Evolutionary conservation across 441 rosid genomes (phyloP).

Genomic region (Brassica hybrid): DNA sequence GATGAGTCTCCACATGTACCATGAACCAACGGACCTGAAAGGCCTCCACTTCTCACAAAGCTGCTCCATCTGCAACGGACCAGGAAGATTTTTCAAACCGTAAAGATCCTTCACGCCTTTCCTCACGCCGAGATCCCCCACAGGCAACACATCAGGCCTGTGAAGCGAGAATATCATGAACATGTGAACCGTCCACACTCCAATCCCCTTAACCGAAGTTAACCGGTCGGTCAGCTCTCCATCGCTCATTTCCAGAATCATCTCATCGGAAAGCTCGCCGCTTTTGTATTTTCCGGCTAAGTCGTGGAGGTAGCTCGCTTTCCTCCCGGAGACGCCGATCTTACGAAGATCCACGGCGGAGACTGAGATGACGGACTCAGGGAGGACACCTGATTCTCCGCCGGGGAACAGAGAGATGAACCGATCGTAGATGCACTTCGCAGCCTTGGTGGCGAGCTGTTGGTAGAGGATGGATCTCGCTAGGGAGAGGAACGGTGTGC

Average conservation of each 20-base stretch:
- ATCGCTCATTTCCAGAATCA: slow-evolving; percentile 66
- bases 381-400: slow-evolving; percentile 52
- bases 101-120: slow-evolving; percentile 74
- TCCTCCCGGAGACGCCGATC: slow-evolving; percentile 75
- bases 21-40: slow-evolving; percentile 79
- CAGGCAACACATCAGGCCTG: slow-evolving; percentile 80
- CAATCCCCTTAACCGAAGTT: slow-evolving; percentile 78
- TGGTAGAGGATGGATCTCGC: slow-evolving; percentile 71
- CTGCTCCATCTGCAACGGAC: slow-evolving; percentile 64
- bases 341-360: slow-evolving; percentile 64
- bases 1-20: slow-evolving; percentile 89
- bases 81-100: slow-evolving; percentile 68
- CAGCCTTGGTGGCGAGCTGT: slow-evolving; percentile 82
- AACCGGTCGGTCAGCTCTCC: slow-evolving; percentile 52
- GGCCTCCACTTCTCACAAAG: slow-evolving; percentile 86
- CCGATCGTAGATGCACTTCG: slow-evolving; percentile 69
- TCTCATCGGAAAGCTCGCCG: slow-evolving; percentile 60
- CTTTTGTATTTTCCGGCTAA: slow-evolving; percentile 54
- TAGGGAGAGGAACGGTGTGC: slow-evolving; percentile 64
- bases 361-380: slow-evolving; percentile 52
- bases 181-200: slow-evolving; percentile 86
- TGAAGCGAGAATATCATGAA: slow-evolving; percentile 85
- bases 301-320: slow-evolving; percentile 82
- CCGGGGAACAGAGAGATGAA: slow-evolving; percentile 64
- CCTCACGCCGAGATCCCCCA: slow-evolving; percentile 87